Base-by-base conservation (phyloP, 768 basidiomycete genomes). In the Xerocomellus chrysenteron region DNA sequence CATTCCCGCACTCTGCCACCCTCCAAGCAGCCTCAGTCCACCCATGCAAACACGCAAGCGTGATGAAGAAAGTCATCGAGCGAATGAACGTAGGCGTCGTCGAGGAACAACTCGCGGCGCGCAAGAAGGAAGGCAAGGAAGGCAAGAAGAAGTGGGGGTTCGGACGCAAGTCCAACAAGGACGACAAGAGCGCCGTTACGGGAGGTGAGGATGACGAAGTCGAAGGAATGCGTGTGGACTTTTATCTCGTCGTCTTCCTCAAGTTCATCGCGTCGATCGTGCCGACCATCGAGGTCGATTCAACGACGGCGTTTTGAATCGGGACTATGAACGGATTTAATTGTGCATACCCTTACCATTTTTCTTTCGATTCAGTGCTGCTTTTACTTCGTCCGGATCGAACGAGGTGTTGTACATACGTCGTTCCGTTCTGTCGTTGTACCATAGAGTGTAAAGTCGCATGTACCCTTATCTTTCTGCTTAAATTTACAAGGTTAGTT, bases 61-160 rank as follows among this genome's bases (percentile, higher is more conserved):
- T 99, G 55, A 99, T 99, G 97, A 98, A 97, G 83, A 98, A 98
- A 72, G 93, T 98, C 58, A 98, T 98, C 68, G 96, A 98, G 73
- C 84, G 96, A 55, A 98, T 98, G 94, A 97, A 98, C 74, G 84
- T 83, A 62, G 86, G 86, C 58, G 88, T 94, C 28, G 81, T 89
- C 52, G 91, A 87, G 57, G 87, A 91, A 69, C 91, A 94, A 71
- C 81, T 91, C 19, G 85, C 86, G 16, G 80, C 83, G 57, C 82
- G 82, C 59, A 85, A 84, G 65, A 66, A 73, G 30, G 70, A 83
- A 83, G 40, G 52, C 40, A 87, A 88, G 78, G 73, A 78, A 47
- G 48, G 61, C 4, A 88, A 88, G 80, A 92, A 89, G 78, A 94
- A 92, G 73, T 94, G 95, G 85, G 76, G 84, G 41, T 90, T 95